Conservation (phyloP, 768 basidiomycete genomes). For the Ephemerocybe angulata region DNA sequence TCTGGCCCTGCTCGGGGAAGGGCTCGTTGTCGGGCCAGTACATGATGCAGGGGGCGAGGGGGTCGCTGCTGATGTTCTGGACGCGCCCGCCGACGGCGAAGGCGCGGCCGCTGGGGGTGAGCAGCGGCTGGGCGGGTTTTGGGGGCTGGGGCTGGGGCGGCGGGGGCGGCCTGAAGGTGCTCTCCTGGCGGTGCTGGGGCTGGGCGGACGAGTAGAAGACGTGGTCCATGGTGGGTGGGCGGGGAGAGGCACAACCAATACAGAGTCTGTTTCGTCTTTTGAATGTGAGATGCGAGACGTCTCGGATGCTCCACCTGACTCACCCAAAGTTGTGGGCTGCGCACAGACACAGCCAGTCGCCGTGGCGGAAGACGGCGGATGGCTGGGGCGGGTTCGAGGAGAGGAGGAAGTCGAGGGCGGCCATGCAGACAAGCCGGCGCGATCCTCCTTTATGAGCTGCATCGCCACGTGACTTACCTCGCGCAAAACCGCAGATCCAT, state of each 20-base stretch:
- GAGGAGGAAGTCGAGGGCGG: conserved; percentile 27
- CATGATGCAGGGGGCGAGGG: conserved; percentile 72
- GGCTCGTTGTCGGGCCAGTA: conserved; percentile 92
- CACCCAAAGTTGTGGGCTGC: conserved; percentile 85
- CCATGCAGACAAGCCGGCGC: conserved; percentile 9
- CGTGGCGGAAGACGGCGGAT: conserved; percentile 59
- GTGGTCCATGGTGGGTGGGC: conserved; percentile 6
- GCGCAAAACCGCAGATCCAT: background rate
- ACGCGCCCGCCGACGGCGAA: conserved; percentile 76
- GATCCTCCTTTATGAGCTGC: too few species aligned
- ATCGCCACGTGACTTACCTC: too few species aligned
- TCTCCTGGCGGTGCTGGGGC: conserved; percentile 14
- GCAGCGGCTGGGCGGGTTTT: conserved; percentile 60
- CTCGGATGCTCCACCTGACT: conserved; percentile 29
- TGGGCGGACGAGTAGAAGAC: conserved; percentile 27
- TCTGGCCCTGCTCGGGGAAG: conserved; percentile 76
- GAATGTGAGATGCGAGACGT: conserved; percentile 13
- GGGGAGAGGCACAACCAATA: too few species aligned
- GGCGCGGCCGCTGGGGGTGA: conserved; percentile 80
- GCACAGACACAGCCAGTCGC: conserved; percentile 79
- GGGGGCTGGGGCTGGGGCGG: conserved; percentile 11
- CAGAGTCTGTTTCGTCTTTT: too few species aligned
- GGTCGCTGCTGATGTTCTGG: conserved; percentile 74
- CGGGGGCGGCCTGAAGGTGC: conserved; percentile 9
- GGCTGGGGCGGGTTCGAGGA: conserved; percentile 73